Conservation (phyloP, 2,329 filamentous ascomycete genomes). For the Fusarium robinianum region DNA sequence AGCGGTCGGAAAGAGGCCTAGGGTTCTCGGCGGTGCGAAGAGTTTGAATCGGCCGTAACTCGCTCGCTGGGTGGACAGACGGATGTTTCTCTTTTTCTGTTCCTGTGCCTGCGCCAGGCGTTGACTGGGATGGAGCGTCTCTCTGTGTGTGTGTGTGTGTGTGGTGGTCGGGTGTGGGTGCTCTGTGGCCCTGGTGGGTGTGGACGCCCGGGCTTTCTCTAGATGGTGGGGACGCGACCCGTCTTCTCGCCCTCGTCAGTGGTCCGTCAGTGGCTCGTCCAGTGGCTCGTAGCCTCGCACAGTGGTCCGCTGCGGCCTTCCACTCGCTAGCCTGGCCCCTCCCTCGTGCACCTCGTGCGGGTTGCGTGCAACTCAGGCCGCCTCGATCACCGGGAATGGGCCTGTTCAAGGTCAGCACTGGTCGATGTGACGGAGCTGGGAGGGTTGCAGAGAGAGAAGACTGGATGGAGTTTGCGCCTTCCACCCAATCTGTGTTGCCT, state of each 20-base stretch:
- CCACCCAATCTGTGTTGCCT: too few relatives aligned
- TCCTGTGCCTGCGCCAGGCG: too few relatives aligned
- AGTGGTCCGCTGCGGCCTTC: slow-evolving; percentile 29
- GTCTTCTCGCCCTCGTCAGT: slow-evolving; percentile 22
- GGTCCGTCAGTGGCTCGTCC: slow-evolving; percentile 27
- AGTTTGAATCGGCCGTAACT: slow-evolving; percentile 12
- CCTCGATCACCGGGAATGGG: slow-evolving; percentile 26
- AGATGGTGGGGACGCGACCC: slow-evolving; percentile 4
- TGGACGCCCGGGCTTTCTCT: slow-evolving; percentile 22
- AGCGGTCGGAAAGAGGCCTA: slow-evolving; percentile 12
- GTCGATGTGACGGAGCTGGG: slow-evolving; percentile 11
- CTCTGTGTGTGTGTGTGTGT: too few relatives aligned
- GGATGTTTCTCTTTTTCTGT: slow-evolving; percentile 30
- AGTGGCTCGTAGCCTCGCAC: slow-evolving; percentile 24
- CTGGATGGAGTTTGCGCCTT: too few relatives aligned
- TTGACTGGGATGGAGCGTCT: too few relatives aligned
- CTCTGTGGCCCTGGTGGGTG: slow-evolving; percentile 25
- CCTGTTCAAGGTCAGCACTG: slow-evolving; percentile 15
- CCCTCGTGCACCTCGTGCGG: slow-evolving; percentile 29
- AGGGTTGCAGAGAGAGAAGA: slow-evolving; percentile 4
- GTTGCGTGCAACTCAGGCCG: slow-evolving; percentile 28
- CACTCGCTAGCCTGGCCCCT: slow-evolving; percentile 24
- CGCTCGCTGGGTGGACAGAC: slow-evolving; percentile 25
- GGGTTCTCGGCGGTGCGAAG: slow-evolving; percentile 24
- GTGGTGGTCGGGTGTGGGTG: slow-evolving; percentile 33